Evolutionary conservation across 75 land plant species (phyloP).

Genomic region (Adiantum capillusveneris): DNA sequence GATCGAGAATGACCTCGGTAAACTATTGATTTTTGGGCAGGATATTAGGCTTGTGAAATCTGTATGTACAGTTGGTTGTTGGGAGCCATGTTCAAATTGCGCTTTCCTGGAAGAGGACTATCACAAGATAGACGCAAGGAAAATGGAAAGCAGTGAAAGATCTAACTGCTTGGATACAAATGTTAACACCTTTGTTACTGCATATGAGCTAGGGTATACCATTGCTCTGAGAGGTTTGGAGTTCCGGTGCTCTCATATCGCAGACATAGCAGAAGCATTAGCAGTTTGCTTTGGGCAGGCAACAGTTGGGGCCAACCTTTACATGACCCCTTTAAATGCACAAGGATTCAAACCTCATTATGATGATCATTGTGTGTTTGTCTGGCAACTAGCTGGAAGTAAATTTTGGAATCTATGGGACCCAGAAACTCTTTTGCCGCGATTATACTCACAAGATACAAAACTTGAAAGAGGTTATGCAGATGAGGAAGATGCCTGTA

Average conservation of each 20-base stretch:
- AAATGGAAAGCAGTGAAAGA: constrained; percentile 3
- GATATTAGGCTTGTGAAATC: constrained; percentile 62
- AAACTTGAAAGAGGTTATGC: constrained; percentile 1
- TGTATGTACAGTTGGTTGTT: neutral
- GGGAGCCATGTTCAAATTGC: neutral
- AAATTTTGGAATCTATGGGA: constrained; percentile 59
- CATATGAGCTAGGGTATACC: constrained; percentile 53
- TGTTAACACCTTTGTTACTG: constrained; percentile 38
- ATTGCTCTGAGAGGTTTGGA: constrained; percentile 73
- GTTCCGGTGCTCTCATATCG: constrained; percentile 50
- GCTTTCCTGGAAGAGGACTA: constrained; percentile 6
- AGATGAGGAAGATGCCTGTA: constrained; percentile 1
- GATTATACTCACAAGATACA: constrained; percentile 42
- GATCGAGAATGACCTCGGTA: constrained; percentile 32
- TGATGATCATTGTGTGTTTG: constrained; percentile 92
- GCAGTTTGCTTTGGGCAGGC: constrained; percentile 67
- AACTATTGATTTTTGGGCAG: constrained; percentile 40
- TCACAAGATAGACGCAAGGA: neutral
- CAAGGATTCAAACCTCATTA: constrained; percentile 63
- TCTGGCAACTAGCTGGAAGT: constrained; percentile 58
- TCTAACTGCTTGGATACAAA: constrained; percentile 3
- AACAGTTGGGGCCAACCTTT: constrained; percentile 67
- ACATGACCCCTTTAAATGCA: constrained; percentile 65
- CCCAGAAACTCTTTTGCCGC: constrained; percentile 36
- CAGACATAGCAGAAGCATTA: constrained; percentile 41